These are phyloP conservation scores for Mycena alexandri DNA, from an alignment of 768 basidiomycete species.

Conservation along the genomic window DNA sequence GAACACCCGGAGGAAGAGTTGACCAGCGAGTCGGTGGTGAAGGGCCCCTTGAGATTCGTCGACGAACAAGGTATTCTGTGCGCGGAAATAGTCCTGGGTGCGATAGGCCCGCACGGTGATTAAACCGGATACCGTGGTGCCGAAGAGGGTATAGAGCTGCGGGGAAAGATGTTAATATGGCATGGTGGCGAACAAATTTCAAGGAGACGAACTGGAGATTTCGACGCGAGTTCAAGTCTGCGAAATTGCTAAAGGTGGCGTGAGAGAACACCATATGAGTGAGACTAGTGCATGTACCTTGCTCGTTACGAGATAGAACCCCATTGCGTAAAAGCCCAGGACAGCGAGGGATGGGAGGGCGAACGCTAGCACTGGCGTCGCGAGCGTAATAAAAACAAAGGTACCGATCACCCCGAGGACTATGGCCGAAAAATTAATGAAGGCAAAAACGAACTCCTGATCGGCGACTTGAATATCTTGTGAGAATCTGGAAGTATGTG, in stretches of 20 bases:
- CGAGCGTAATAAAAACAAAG: conserved; percentile 26
- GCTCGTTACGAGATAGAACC: conserved; percentile 32
- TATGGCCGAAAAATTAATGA: conserved; percentile 18
- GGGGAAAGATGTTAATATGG: neutral
- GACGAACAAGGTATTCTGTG: conserved; percentile 27
- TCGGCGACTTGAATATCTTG: conserved; percentile 31
- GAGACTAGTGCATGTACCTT: conserved; percentile 10
- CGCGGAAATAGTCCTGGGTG: conserved; percentile 9
- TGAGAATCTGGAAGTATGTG: conserved; percentile 21
- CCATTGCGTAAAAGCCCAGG: conserved; percentile 14
- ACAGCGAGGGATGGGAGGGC: conserved; percentile 18
- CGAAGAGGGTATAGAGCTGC: conserved; percentile 30
- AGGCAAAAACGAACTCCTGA: conserved; percentile 29
- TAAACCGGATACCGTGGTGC: conserved; percentile 21
- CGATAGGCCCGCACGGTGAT: conserved; percentile 24
- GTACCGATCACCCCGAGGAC: conserved; percentile 13
- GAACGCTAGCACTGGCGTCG: conserved; percentile 23
- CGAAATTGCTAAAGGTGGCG: conserved; percentile 25
- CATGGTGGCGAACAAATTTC: neutral
- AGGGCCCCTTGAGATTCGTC: conserved; percentile 29
- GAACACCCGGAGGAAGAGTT: conserved; percentile 29
- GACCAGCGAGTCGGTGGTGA: conserved; percentile 21
- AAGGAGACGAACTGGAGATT: conserved; percentile 26
- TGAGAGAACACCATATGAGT: neutral
- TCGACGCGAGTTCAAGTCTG: conserved; percentile 25